Conservation (phyloP, 2,329 filamentous ascomycete species). For the Aquanectria penicillioides region DNA sequence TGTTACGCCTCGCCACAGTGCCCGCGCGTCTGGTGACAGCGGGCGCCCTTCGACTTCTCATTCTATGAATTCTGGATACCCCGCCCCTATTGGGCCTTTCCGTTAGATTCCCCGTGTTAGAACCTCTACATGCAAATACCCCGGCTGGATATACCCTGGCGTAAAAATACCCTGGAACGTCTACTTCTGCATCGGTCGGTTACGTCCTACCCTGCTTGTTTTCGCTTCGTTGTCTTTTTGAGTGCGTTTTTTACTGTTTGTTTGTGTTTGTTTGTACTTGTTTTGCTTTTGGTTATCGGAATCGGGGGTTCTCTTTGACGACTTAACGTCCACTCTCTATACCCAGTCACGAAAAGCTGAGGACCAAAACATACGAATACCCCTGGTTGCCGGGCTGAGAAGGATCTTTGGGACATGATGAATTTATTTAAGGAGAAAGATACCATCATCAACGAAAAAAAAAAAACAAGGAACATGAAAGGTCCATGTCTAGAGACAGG, state of each 20-base stretch:
- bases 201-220: constrained; percentile 48
- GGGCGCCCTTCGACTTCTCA: constrained; percentile 93
- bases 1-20: constrained; percentile 83
- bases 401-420: constrained; percentile 38
- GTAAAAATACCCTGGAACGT: constrained; percentile 65
- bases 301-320: constrained; percentile 46
- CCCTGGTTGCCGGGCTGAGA: constrained; percentile 41
- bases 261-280: constrained; percentile 35
- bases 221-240: constrained; percentile 41
- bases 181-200: constrained; percentile 60
- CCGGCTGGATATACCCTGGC: constrained; percentile 74
- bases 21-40: constrained; percentile 88
- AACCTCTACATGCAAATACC: constrained; percentile 65
- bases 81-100: constrained; percentile 89
- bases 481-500: constrained; percentile 28
- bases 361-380: constrained; percentile 48
- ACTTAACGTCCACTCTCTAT: constrained; percentile 48
- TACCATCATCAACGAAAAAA: constrained; percentile 38
- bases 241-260: constrained; percentile 26
- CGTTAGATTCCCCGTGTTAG: constrained; percentile 73
- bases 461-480: constrained; percentile 35
- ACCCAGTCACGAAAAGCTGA: constrained; percentile 47
- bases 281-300: constrained; percentile 38
- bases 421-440: constrained; percentile 40
- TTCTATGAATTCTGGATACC: constrained; percentile 96